Percentiles rank a stretch among this genome's conserved stretches.
These are phyloP conservation scores for Pugionium cornutum DNA, from an alignment of 345 rosid species.

Conservation along the genomic window DNA sequence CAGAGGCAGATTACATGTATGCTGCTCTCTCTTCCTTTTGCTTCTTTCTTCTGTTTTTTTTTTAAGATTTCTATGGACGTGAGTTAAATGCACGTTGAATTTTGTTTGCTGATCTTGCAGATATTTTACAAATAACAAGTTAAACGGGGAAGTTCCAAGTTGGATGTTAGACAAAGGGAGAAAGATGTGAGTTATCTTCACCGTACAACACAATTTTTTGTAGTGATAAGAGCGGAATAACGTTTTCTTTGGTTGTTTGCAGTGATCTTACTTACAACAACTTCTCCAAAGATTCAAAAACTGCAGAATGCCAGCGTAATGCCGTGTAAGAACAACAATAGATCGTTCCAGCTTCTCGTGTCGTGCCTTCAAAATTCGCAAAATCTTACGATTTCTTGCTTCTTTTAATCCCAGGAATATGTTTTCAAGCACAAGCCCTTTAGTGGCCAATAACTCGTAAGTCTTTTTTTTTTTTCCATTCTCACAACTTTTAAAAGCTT, in stretches of 20 bases:
- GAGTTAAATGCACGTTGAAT: not conserved
- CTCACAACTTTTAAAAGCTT: not conserved
- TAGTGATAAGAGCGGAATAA: not conserved
- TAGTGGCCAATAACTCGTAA: constrained; percentile 45
- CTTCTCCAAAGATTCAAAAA: constrained; percentile 42
- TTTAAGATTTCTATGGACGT: not conserved
- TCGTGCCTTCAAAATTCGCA: constrained; percentile 2
- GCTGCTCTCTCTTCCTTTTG: constrained; percentile 17
- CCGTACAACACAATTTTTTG: not conserved
- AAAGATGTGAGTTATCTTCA: constrained; percentile 46
- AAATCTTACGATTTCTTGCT: constrained; percentile 22
- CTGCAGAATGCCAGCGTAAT: constrained; percentile 38
- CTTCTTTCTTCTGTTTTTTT: constrained; percentile 9
- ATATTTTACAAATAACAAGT: constrained; percentile 47
- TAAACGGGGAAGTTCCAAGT: constrained; percentile 53
- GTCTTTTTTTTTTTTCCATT: constrained; percentile 4
- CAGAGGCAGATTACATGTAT: constrained; percentile 29
- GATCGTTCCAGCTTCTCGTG: constrained; percentile 1
- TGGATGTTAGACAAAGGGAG: constrained; percentile 48
- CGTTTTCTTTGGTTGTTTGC: constrained; percentile 32
- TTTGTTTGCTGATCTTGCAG: constrained; percentile 32
- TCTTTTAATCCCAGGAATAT: constrained; percentile 41
- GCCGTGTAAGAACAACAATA: constrained; percentile 43
- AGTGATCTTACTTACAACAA: constrained; percentile 77
- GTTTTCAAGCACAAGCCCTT: constrained; percentile 62